Evolutionary conservation across 2,329 filamentous ascomycete genomes (phyloP), one percentile per base, ranked within the genome.

Genomic region (Xylariales sp.): DNA sequence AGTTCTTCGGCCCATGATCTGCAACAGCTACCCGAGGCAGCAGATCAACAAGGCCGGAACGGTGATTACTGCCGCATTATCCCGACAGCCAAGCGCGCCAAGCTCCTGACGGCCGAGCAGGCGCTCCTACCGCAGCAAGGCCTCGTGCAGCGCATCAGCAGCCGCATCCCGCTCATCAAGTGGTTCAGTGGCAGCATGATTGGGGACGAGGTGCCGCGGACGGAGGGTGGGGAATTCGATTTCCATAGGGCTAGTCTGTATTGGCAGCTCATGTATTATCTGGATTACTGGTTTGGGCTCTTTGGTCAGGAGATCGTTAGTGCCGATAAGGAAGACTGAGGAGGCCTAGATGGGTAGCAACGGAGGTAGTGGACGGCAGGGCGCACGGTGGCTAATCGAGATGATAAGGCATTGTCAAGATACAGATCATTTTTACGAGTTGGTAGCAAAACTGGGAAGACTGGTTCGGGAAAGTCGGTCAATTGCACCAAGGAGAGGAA

Each of bases 171-270:
- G 3, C 72, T 88, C 46, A 64, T 88, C 46, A 77, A 76, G 52
- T 88, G 83, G 80, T 84, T 89, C 56, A 81, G 79, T 33, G 81
- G 68, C 49, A 80, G 69, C 53, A 80, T 90, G 61, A 89, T 91
- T 54, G 86, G 86, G 5, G 81, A 80, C 56, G 76, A 84, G 57
- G 80, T 91, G 28, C 87, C 87, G 6, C 73, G 84, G 31, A 83
- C 74, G 40, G 84, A 88, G 40, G 70, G 75, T 31, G 87, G 86
- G 43, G 80, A 80, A 31, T 90, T 95, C 52, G 90, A 96, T 61
- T 86, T 82, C 70, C 77, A 78, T 31, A 67, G 67, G 33, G 80
- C 80, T 9, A 83, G 78, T 46, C 61, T 84, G 46, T 84, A 84
- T 64, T 84, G 80, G 80, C 78, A 77, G 60, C 54, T 83, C 31